Evolutionary conservation across 805 yeast species (phyloP), one percentile per base, ranked within the genome.

Genomic region (Tetrapisispora nanseiensis): DNA sequence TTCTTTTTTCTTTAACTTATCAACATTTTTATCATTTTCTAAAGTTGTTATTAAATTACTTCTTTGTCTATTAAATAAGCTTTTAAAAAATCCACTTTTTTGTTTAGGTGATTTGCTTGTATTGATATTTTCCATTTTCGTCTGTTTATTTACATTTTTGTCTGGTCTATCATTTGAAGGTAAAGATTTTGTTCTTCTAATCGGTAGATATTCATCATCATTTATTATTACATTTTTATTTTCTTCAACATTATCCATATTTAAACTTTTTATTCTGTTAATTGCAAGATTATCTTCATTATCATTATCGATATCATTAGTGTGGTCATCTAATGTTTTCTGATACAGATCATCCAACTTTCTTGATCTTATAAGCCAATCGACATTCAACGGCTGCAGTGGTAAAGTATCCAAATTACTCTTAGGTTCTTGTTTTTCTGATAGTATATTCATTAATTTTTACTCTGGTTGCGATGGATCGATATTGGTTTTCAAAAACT

Each of bases 81-180:
- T 51, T 34, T 54, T 62, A 46, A 67, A 63, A 44, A 67, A 67
- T 0, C 71, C 68, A 16, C 42, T 27, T 28, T 54, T 55, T 41
- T 54, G 33, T n/a, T 39, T 39, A 15, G 9, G n/a, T 10, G 33
- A 20, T 7, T 28, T 36, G 3, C 3, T 4, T 15, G 28, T 36
- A 19, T 6, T 24, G 8, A 29, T 28, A 33, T 18, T 24, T 20
- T 37, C 44, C 31, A 16, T 29, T 21, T 19, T 27, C 11, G 9
- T 16, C 8, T 2, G 3, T 13, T 4, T 3, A 7, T 18, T 35
- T 21, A 11, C 26, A n/a, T n/a, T 29, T 23, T 2, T 24, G 32
- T 37, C 41, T 19, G 34, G 22, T 10, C 45, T 23, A 20, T 50
- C 42, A 6, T 51, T 47, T 1, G 43, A 52, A 4, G 69, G 61